Evolutionary conservation across 2,329 filamentous ascomycete species (phyloP).

Genomic region (Fusarium burgessii): DNA sequence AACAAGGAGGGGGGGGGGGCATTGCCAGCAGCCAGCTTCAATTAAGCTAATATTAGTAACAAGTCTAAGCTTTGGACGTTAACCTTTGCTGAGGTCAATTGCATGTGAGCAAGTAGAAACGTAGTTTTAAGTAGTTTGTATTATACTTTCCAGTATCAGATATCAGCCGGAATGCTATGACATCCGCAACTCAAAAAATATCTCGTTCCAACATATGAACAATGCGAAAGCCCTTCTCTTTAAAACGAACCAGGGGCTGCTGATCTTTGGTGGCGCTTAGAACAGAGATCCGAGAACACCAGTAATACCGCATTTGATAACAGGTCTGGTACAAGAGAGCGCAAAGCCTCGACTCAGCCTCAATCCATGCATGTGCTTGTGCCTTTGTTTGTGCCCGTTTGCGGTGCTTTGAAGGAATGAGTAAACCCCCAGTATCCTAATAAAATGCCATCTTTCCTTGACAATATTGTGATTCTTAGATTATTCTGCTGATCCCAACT

Average conservation of each 20-base stretch:
- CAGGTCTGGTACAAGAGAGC: conserved; percentile 14
- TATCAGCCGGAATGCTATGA: background rate
- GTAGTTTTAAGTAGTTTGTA: no score
- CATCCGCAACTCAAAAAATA: background rate
- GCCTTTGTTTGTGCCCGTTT: conserved; percentile 24
- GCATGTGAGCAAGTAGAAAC: no score
- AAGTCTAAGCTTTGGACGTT: background rate
- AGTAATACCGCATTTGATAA: conserved; percentile 2
- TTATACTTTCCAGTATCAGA: background rate
- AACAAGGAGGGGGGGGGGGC: conserved; percentile 25
- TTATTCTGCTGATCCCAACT: background rate
- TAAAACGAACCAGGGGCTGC: conserved; percentile 11
- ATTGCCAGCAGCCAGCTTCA: conserved; percentile 7
- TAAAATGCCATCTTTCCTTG: background rate
- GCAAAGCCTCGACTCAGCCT: conserved; percentile 46
- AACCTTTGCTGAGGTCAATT: background rate
- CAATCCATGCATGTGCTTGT: conserved; percentile 11
- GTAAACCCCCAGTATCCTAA: background rate
- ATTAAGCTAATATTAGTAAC: conserved; percentile 23
- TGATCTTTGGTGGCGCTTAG: conserved; percentile 30
- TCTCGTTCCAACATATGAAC: background rate
- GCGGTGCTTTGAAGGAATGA: conserved; percentile 30
- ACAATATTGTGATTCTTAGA: background rate
- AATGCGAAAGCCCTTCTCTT: background rate
- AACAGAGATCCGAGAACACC: conserved; percentile 12